Percentiles rank a stretch among this genome's conserved stretches.
Evolutionary conservation across 352 stramenopile genomes (phyloP).

Genomic region (Elongisporangium anandrum): DNA sequence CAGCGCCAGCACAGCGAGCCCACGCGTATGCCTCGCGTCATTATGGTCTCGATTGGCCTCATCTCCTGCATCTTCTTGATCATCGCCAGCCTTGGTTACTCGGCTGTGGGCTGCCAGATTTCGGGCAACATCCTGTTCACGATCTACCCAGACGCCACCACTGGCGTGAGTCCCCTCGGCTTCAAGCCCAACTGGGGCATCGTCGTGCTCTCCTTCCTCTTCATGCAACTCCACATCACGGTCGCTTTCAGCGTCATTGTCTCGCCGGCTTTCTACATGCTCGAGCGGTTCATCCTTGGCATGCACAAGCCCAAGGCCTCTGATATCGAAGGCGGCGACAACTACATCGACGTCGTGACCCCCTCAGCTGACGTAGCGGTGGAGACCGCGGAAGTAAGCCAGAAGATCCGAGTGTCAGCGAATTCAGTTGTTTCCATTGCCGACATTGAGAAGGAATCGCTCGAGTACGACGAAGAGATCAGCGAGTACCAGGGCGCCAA

Average conservation of each 20-base stretch:
- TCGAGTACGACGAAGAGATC: conserved; percentile 24
- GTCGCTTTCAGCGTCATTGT: conserved; percentile 41
- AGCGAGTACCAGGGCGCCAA: conserved; percentile 36
- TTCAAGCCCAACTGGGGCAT: conserved; percentile 26
- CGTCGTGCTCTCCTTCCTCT: conserved; percentile 31
- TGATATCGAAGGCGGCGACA: conserved; percentile 27
- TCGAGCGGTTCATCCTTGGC: conserved; percentile 41
- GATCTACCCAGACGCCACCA: conserved; percentile 23
- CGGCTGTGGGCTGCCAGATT: conserved; percentile 43
- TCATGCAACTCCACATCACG: conserved; percentile 41
- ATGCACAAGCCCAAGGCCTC: conserved; percentile 38
- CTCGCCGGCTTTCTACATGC: conserved; percentile 46
- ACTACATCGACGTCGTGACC: conserved; percentile 9
- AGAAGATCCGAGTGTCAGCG: conserved; percentile 12
- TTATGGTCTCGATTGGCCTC: conserved; percentile 40
- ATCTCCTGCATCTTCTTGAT: conserved; percentile 45
- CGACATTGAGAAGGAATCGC: conserved; percentile 20
- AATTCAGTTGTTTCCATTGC: conserved; percentile 16
- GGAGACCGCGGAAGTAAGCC: conserved; percentile 4
- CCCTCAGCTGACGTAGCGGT: conserved; percentile 27
- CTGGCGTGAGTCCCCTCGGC: conserved; percentile 30
- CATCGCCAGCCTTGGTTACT: conserved; percentile 34
- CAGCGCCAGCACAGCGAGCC: conserved; percentile 48
- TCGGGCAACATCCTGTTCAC: conserved; percentile 55
- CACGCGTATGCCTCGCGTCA: conserved; percentile 43